Percentiles rank a stretch among this genome's conserved stretches.
phyloP scores from a whole-genome alignment of 768 basidiomycete species.

The Lactifluus subvellereus region DNA sequence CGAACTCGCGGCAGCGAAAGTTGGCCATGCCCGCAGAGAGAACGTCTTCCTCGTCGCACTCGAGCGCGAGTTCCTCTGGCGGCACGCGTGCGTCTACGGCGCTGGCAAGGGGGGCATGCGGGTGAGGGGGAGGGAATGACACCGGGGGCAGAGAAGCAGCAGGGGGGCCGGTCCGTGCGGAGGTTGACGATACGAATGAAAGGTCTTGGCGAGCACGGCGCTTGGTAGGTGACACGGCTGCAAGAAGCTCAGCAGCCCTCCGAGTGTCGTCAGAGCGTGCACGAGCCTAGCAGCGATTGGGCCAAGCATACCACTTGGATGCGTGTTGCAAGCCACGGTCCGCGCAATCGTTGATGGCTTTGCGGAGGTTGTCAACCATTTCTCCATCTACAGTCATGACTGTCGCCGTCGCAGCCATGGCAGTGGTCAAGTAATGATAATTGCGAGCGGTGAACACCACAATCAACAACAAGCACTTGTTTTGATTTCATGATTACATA shows the following conservation, averaged over 20 bases:
- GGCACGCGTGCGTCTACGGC: slow-evolving; percentile 9
- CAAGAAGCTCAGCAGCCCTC: slow-evolving; percentile 75
- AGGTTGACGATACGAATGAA: slow-evolving; percentile 54
- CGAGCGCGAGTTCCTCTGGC: slow-evolving; percentile 32
- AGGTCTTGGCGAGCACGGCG: slow-evolving; percentile 33
- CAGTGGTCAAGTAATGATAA: too few species aligned
- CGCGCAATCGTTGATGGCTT: slow-evolving; percentile 64
- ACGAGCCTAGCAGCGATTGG: not conserved
- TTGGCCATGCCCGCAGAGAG: slow-evolving; percentile 66
- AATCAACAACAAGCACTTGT: too few species aligned
- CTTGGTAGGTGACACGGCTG: slow-evolving; percentile 50
- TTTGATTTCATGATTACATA: not conserved
- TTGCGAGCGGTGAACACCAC: too few species aligned
- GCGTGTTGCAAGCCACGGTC: slow-evolving; percentile 65
- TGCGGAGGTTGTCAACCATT: slow-evolving; percentile 50
- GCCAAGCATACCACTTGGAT: slow-evolving; percentile 61
- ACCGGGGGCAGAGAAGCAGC: slow-evolving; percentile 26
- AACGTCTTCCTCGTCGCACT: slow-evolving; percentile 63
- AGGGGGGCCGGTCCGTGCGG: slow-evolving; percentile 34
- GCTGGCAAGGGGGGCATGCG: slow-evolving; percentile 16
- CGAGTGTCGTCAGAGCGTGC: slow-evolving; percentile 7
- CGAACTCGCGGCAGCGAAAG: slow-evolving; percentile 72
- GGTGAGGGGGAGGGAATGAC: slow-evolving; percentile 17
- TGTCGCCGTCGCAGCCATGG: slow-evolving; percentile 7
- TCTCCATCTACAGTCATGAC: slow-evolving; percentile 39